These are phyloP conservation scores for Coleophoma cylindrospora DNA, from an alignment of 2,329 filamentous ascomycete genomes.

Conservation along the genomic window DNA sequence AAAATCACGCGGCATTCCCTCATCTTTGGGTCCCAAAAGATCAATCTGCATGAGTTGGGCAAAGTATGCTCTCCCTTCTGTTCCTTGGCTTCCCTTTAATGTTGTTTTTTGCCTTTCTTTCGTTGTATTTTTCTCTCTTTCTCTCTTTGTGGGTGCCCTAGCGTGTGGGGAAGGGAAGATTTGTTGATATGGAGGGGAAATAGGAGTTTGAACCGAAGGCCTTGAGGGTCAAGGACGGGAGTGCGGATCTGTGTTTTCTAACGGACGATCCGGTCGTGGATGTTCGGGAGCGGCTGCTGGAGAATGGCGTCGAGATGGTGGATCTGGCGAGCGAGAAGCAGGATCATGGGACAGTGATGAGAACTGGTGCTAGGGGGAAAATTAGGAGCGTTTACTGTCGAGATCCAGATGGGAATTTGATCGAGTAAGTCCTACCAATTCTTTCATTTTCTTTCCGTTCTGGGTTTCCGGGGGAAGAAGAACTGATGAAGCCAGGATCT, in stretches of 20 bases:
- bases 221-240: conserved; percentile 44
- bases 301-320: conserved; percentile 40
- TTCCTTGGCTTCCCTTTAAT: not conserved
- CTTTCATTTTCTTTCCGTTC: not conserved
- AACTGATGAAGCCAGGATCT: no score
- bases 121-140: not conserved
- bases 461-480: not conserved
- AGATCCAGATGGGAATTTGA: conserved; percentile 57
- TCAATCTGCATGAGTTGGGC: conserved; percentile 54
- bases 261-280: conserved; percentile 43
- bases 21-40: conserved; percentile 52
- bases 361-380: conserved; percentile 50
- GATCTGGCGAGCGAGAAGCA: conserved; percentile 16
- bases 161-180: not conserved
- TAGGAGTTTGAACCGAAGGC: conserved; percentile 57
- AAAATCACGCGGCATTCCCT: conserved; percentile 42
- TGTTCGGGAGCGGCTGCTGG: conserved; percentile 35
- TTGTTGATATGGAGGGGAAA: not conserved
- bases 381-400: conserved; percentile 54
- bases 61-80: conserved; percentile 19
- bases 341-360: conserved; percentile 44
- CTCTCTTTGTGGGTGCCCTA: not conserved
- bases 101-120: not conserved
- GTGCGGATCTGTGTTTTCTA: conserved; percentile 56
- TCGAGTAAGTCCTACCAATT: conserved; percentile 40